Evolutionary conservation across 1,139 yeast genomes (phyloP), one percentile per base, ranked within the genome.

Genomic region (Candida albicans): DNA sequence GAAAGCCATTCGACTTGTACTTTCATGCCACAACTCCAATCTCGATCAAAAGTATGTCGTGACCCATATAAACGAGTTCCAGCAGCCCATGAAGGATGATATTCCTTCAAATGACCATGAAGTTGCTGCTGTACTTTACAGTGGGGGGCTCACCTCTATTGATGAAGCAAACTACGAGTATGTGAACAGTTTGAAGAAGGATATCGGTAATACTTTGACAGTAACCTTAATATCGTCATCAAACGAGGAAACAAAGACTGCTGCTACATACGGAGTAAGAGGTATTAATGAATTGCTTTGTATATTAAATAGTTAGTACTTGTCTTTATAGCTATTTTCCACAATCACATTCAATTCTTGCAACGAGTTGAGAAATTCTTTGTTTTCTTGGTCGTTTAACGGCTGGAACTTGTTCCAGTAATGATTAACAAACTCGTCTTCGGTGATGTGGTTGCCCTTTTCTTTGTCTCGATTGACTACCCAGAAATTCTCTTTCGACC

Each of bases 201-300:
- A 71, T 38, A 27, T 28, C 14, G 33, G 36, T 10, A 34, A 22
- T 2, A 78, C 77, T 0, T 72, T 82, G 50, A 82, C 91, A 0
- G 83, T 88, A 30, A 86, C 89, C 0, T 79, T 86, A 9, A 49
- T 66, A 40, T 64, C 64, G 40, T 64, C 64, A 2, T 54, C 61
- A 10, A 62, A 62, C 33, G 41, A 33, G 12, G 65, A 73, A 11
- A 70, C 75, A 2, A 71, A 75, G 46, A 83, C 86, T 1, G 75
- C 74, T 44, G 96, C 96, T 1, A 76, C 72, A 34, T 85, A 79
- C 54, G 81, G 82, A 44, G 82, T 87, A 12, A 78, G 80, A 47
- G 96, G 96, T 49, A 78, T 86, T 54, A 89, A 88, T 57, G 93
- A 88, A 49, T 68, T 90, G 42, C 75, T 89, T 55, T 70, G 75